Evolutionary conservation across 169 alveolate genomes (phyloP), one percentile per base, ranked within the genome.

Genomic region (Eimeria sp.): DNA sequence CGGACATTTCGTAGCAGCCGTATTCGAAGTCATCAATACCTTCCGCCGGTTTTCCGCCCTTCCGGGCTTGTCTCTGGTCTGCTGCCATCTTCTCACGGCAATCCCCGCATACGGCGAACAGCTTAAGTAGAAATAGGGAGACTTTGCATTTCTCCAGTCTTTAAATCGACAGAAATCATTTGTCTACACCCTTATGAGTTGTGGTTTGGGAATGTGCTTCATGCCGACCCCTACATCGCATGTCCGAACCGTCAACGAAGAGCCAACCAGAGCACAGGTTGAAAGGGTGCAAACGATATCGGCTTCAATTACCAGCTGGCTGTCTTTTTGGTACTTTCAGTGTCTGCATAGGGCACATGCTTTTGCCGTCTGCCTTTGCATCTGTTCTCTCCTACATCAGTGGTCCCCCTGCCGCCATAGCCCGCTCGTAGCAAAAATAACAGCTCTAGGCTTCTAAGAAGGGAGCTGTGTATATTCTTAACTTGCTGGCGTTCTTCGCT

Each of bases 31-130:
- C 88, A 40, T 34, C 40, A 34, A 34, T n/a, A 5, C 63, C 88
- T 78, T 45, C 49, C 45, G 57, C 63, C 47, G 30, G 88, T 49
- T 25, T 78, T 11, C 88, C 88, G 67, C 45, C 88, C 88, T 34
- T 34, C 88, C 88, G 88, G 67, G 88, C 65, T 45, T 43, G 47
- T 49, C 58, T 78, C 65, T 72, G 82, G 82, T 72, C 54, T 14
- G 82, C 51, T 72, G 51, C 30, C 82, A 40, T 72, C 54, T 30
- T 30, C 20, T 27, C 78, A 34, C 43, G 54, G 78, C 27, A 72
- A 25, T 72, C 82, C 54, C 27, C 30, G 30, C 49, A 67, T 20
- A 72, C 22, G 54, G 27, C 10, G 54, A 72, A 4, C 51, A 30
- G 82, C 49, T 13, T 30, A 34, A 20, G 54, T 72, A 72, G 82